Conservation (phyloP, 1,284 basidiomycete genomes). For the Irpex rosettiformis region DNA sequence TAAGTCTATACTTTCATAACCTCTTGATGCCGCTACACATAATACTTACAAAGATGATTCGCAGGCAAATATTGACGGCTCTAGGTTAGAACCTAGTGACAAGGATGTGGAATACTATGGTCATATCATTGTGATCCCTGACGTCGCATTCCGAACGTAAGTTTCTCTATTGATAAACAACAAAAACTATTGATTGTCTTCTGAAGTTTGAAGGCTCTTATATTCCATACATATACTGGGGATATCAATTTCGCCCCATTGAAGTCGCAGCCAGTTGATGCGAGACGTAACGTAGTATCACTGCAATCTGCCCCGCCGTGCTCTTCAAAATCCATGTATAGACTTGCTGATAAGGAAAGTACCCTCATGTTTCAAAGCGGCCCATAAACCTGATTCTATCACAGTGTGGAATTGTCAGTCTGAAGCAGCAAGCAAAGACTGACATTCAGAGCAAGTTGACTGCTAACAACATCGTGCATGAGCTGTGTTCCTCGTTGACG, state of each 20-base stretch:
- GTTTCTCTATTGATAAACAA: not conserved
- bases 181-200: not conserved
- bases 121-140: constrained; percentile 16
- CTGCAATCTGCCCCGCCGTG: constrained; percentile 1
- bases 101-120: not conserved
- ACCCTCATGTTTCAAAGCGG: not conserved
- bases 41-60: not conserved
- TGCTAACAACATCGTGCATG: constrained; percentile 16
- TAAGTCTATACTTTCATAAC: not conserved
- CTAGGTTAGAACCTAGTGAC: too few species aligned
- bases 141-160: constrained; percentile 21
- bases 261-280: not conserved
- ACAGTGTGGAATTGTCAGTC: constrained; percentile 16
- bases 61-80: too few species aligned
- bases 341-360: constrained; percentile 18
- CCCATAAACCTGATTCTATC: not conserved
- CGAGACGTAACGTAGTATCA: not conserved
- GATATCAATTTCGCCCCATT: not conserved
- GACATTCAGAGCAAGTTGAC: constrained; percentile 15
- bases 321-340: constrained; percentile 24
- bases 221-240: not conserved
- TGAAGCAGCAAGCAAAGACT: constrained; percentile 13
- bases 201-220: not conserved
- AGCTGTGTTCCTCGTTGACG: constrained; percentile 19
- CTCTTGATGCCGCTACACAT: too few species aligned